Percentiles rank a stretch among this genome's conserved stretches.
Conservation (phyloP, 2,329 filamentous ascomycete genomes). For the Fusarium nygamai region DNA sequence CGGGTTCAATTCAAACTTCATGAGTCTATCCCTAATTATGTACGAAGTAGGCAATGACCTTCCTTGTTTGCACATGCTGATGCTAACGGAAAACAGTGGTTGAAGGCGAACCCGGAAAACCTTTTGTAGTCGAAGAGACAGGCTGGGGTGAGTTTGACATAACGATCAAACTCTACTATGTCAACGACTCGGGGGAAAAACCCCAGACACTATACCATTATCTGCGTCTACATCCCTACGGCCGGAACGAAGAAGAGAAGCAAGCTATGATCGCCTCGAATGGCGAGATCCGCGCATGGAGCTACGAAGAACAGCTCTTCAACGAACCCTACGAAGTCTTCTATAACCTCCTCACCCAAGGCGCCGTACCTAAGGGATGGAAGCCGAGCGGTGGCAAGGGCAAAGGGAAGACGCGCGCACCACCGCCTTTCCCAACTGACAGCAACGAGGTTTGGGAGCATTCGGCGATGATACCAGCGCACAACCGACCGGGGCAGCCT, state of each 20-base stretch:
- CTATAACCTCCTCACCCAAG: conserved; percentile 84
- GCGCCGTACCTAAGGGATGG: conserved; percentile 65
- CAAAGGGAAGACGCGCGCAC: conserved; percentile 56
- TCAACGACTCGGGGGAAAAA: conserved; percentile 88
- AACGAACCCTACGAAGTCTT: conserved; percentile 96
- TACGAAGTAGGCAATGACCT: conserved; percentile 69
- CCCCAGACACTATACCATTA: conserved; percentile 96
- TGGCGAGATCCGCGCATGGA: conserved; percentile 78
- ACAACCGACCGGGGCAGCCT: conserved; percentile 73
- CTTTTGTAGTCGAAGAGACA: conserved; percentile 90
- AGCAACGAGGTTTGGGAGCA: conserved; percentile 68
- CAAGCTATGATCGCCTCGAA: conserved; percentile 66
- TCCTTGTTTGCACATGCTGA: background rate
- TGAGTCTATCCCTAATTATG: conserved; percentile 92
- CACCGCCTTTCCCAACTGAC: conserved; percentile 50
- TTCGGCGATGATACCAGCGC: conserved; percentile 79
- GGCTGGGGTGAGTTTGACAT: conserved; percentile 99
- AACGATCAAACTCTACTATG: conserved; percentile 93
- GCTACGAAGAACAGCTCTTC: conserved; percentile 94
- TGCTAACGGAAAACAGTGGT: conserved; percentile 60
- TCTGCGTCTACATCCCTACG: conserved; percentile 89
- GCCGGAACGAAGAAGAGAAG: conserved; percentile 79
- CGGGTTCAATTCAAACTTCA: conserved; percentile 98
- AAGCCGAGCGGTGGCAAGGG: conserved; percentile 63
- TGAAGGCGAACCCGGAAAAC: conserved; percentile 72